Evolutionary conservation across 2,329 filamentous ascomycete species (phyloP), one percentile per base, ranked within the genome.

Genomic region (Corinectria fuckeliana): DNA sequence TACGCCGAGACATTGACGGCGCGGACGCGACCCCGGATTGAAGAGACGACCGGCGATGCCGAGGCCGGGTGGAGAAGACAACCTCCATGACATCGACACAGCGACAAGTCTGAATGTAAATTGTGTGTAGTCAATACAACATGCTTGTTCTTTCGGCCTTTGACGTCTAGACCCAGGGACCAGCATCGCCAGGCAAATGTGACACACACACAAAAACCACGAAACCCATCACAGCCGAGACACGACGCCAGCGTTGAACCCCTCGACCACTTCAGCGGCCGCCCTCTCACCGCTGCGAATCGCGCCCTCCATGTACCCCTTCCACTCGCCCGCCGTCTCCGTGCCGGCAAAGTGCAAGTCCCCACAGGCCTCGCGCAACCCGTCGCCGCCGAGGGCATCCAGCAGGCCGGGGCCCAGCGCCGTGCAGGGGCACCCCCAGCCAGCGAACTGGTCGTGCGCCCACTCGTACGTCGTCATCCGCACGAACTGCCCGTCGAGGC

Each of bases 361-460:
- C 3, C 63, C 62, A 13, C 44, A 45, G 4, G 57, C 65, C 26
- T 75, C 68, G n/a, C 76, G 67, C 9, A 81, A 60, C 4, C 67
- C 68, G 10, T 75, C 67, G 1, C 72, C 70, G 2, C 67, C 74
- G 1, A 72, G 66, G 1, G 68, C 64, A 4, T 70, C 72, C 8
- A 81, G 62, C 4, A 80, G 72, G 0, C 78, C 79, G 0, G 79
- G 80, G 0, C 71, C 38, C 30, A 78, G 63, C 0, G 69, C 60
- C 1, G 78, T 65, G 59, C 74, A 78, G 0, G 79, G 78, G 45
- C 77, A 79, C 0, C 79, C 79, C 60, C 64, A 72, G 25, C 77
- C 76, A 0, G 73, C 69, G 11, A 63, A 77, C 50, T 74, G 67
- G 28, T 81, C 77, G 1, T 71, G 64, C 4, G 64, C 56, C 79